phyloP scores from a whole-genome alignment of 495 filamentous ascomycete species.

The Penicillium desertorum region DNA sequence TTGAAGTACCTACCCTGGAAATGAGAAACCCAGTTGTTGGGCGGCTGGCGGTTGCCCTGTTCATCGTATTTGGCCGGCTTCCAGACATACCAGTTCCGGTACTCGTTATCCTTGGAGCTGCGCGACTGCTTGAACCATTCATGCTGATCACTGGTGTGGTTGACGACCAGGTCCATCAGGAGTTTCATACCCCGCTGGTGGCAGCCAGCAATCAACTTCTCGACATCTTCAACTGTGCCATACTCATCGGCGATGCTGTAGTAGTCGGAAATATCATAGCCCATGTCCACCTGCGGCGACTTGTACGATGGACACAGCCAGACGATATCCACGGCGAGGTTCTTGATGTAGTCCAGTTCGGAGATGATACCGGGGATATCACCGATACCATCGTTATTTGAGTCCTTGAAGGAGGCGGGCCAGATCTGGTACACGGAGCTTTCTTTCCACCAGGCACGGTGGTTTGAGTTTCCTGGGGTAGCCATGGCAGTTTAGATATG shows the following conservation, averaged over 20 bases:
- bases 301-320: constrained; percentile 71
- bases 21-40: constrained; percentile 67
- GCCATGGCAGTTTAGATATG: constrained; percentile 21
- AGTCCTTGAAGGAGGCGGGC: constrained; percentile 65
- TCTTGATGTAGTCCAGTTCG: constrained; percentile 63
- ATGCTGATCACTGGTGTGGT: constrained; percentile 78
- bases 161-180: constrained; percentile 72
- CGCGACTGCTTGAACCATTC: constrained; percentile 71
- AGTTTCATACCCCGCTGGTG: constrained; percentile 64
- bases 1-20: constrained; percentile 48
- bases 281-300: constrained; percentile 61
- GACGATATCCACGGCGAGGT: constrained; percentile 63
- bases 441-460: constrained; percentile 57
- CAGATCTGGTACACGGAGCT: constrained; percentile 68
- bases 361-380: constrained; percentile 67
- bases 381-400: constrained; percentile 65
- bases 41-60: constrained; percentile 60
- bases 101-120: constrained; percentile 56
- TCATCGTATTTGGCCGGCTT: constrained; percentile 56
- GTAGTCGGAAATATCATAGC: constrained; percentile 70
- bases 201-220: constrained; percentile 57
- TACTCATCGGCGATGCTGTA: constrained; percentile 60
- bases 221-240: constrained; percentile 63
- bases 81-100: constrained; percentile 76
- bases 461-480: constrained; percentile 34